Conservation (phyloP, 129 eudicot genomes). For the Artemisia tridentata region DNA sequence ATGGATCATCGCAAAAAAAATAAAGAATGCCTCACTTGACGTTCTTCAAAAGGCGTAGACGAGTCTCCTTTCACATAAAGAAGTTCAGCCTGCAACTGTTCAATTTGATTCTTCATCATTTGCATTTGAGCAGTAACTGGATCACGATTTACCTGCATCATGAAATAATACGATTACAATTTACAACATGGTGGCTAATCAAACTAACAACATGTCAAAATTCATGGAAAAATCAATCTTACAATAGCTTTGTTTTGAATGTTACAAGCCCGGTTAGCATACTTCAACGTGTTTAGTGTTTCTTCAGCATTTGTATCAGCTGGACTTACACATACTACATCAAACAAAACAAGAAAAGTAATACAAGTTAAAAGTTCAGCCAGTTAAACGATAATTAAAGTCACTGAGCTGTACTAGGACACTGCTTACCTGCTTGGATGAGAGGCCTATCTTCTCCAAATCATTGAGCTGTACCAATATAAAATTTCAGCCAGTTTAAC, state of each 20-base stretch:
- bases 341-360: slow-evolving; percentile 5
- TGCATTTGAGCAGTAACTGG: slow-evolving; percentile 88
- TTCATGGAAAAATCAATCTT: slow-evolving; percentile 27
- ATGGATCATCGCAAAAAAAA: neutral
- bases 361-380: no score
- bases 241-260: slow-evolving; percentile 98
- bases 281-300: slow-evolving; percentile 85
- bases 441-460: no score
- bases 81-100: slow-evolving; percentile 87
- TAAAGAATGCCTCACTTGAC: slow-evolving; percentile 49
- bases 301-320: slow-evolving; percentile 99
- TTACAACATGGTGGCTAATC: neutral
- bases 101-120: slow-evolving; percentile 80
- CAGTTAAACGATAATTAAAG: no score
- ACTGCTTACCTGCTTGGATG: no score
- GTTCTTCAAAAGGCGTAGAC: slow-evolving; percentile 68
- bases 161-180: slow-evolving; percentile 13
- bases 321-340: slow-evolving; percentile 88
- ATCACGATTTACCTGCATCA: slow-evolving; percentile 82
- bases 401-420: no score
- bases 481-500: no score
- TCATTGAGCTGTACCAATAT: no score
- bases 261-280: slow-evolving; percentile 97
- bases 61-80: slow-evolving; percentile 86
- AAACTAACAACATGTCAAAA: neutral